A percentile compares a stretch with the other conserved stretches of the same genome.
Conservation (phyloP, 208 protist species). For the Tritrichomonas musculus region DNA sequence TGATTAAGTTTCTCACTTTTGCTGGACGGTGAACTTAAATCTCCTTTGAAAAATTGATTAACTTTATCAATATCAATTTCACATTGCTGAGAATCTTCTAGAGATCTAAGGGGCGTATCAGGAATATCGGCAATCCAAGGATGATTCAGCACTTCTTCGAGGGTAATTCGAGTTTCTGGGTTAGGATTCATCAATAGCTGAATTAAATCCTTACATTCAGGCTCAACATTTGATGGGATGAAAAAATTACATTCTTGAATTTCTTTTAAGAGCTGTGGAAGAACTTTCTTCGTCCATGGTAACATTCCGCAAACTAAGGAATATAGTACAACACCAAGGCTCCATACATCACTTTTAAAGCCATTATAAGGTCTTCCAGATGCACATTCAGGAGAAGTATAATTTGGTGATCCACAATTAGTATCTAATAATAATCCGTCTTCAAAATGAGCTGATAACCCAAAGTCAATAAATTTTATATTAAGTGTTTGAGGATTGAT, state of each 20-base stretch:
- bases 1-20: too few species aligned
- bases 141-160: background rate
- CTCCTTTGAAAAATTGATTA: too few species aligned
- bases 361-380: background rate
- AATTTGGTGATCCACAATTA: background rate
- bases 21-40: too few species aligned
- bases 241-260: background rate
- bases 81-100: too few species aligned
- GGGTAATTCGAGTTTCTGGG: background rate
- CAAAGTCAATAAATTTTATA: constrained; percentile 15
- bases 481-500: background rate
- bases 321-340: background rate
- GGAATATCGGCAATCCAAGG: background rate
- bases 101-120: too few species aligned
- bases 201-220: background rate
- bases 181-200: background rate
- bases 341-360: background rate
- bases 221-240: background rate
- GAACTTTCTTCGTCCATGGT: background rate
- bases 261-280: background rate
- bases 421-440: background rate
- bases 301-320: background rate
- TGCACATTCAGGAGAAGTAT: background rate
- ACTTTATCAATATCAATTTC: too few species aligned
- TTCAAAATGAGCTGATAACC: background rate